Evolutionary conservation across 2,329 filamentous ascomycete species (phyloP), one percentile per base, ranked within the genome.

Genomic region (Nothopassalora personata): DNA sequence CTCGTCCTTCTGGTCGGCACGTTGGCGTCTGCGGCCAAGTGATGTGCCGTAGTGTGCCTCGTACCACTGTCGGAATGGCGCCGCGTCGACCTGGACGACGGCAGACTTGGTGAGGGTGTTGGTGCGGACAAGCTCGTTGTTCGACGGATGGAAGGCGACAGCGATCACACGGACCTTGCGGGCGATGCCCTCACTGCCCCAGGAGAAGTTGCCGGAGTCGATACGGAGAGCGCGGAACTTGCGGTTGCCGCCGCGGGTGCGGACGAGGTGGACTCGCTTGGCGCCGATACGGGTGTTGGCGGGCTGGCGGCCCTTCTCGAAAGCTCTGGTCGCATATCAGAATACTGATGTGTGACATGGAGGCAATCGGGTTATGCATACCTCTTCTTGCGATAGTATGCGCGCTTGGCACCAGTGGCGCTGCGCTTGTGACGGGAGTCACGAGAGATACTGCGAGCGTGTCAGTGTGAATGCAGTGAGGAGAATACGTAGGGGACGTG

Each of bases 101-200:
- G 94, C 94, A 77, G 91, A 91, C 84, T 92, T 95, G 86, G 94
- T 99, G 79, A 99, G 86, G 83, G 94, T 97, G 89, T 99, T 99
- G 81, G 94, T 99, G 77, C 94, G 94, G 85, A 99, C 92, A 73
- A 99, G 87, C 84, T 99, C 94, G 91, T 99, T 99, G 92, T 99
- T 99, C 79, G 93, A 97, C 66, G 94, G 95, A 83, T 99, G 95
- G 90, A 91, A 99, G 78, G 88, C 89, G 82, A 99, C 95, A 75
- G 84, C 91, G 79, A 99, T 97, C 79, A 99, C 90, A 85, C 95
- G 94, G 81, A 90, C 91, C 88, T 99, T 99, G 87, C 94, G 93
- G 81, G 93, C 90, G 81, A 91, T 84, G 76, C 93, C 92, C 86
- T 99, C 94, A 70, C 91, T 97, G 75, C 90, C 93, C 94, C 94